Conservation (phyloP, 345 rosid species). For the Syzygium aromaticum region DNA sequence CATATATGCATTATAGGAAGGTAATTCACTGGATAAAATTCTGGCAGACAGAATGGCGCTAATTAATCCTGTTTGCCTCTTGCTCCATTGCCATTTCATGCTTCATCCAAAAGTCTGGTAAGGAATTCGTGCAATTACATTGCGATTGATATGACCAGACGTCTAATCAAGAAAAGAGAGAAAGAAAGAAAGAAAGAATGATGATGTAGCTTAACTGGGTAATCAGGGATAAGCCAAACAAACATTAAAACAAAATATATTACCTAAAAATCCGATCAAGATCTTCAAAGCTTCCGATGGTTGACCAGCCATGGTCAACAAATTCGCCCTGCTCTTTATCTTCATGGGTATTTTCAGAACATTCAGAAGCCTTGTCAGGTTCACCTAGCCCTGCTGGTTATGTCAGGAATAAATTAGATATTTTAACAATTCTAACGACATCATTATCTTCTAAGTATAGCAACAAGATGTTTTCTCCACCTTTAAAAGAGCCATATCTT, state of each 20-base stretch:
- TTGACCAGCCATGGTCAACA: conserved; percentile 82
- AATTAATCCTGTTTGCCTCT: neutral
- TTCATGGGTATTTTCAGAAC: conserved; percentile 35
- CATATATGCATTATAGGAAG: neutral
- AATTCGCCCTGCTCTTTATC: conserved; percentile 70
- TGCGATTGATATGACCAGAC: neutral
- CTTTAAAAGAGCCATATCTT: conserved; percentile 35
- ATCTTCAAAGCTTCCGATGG: conserved; percentile 94
- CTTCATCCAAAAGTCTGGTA: neutral
- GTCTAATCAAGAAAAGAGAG: neutral
- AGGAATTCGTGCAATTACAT: neutral
- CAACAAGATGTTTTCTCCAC: conserved; percentile 16
- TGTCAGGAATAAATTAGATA: conserved; percentile 15
- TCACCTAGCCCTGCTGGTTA: conserved; percentile 38
- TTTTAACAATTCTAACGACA: conserved; percentile 2
- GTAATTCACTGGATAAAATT: neutral
- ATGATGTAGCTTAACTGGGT: neutral
- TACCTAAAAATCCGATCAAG: conserved; percentile 92
- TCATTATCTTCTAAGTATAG: neutral
- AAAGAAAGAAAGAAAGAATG: neutral
- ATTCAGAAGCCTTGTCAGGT: conserved; percentile 40
- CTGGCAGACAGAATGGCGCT: neutral
- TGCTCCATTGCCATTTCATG: neutral
- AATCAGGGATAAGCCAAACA: neutral
- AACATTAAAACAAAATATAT: neutral